Evolutionary conservation across 257 asterid species (phyloP).

Genomic region (Ilex aquifolium): DNA sequence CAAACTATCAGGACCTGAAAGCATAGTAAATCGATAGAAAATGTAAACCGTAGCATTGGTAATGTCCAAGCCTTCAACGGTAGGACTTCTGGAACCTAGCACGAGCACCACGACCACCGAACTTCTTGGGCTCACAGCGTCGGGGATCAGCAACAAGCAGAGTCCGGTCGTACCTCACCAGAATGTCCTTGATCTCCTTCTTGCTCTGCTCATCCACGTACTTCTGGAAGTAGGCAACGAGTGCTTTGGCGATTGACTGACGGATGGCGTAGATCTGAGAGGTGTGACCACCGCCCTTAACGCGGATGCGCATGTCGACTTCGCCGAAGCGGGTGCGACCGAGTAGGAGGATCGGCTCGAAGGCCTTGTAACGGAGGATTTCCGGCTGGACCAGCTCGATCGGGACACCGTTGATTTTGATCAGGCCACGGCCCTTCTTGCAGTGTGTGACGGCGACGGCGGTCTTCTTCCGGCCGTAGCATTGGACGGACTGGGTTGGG

Average conservation of each 20-base stretch:
- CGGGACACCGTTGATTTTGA: slow-evolving; percentile 72
- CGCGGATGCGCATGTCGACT: slow-evolving; percentile 80
- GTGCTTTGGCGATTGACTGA: slow-evolving; percentile 69
- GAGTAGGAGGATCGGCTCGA: slow-evolving; percentile 66
- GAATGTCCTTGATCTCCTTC: slow-evolving; percentile 81
- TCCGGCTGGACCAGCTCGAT: slow-evolving; percentile 79
- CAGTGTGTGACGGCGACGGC: slow-evolving; percentile 82
- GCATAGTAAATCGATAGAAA: no score
- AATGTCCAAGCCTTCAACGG: slow-evolving; percentile 30
- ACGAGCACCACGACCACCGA: slow-evolving; percentile 95
- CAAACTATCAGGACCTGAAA: no score
- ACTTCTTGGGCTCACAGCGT: slow-evolving; percentile 88
- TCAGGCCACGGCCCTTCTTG: slow-evolving; percentile 71
- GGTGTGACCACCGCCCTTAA: slow-evolving; percentile 73
- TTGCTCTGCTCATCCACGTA: slow-evolving; percentile 72
- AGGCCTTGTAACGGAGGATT: slow-evolving; percentile 73
- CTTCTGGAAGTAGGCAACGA: slow-evolving; percentile 73
- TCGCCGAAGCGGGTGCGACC: slow-evolving; percentile 71
- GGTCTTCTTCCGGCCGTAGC: slow-evolving; percentile 77
- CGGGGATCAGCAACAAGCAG: slow-evolving; percentile 86
- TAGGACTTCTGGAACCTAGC: slow-evolving; percentile 78
- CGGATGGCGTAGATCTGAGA: slow-evolving; percentile 83
- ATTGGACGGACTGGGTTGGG: slow-evolving; percentile 51
- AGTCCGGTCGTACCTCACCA: slow-evolving; percentile 65
- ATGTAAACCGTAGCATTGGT: no score